phyloP scores from a whole-genome alignment of 1,284 basidiomycete species.

The Austroboletus novae-zelandiae region DNA sequence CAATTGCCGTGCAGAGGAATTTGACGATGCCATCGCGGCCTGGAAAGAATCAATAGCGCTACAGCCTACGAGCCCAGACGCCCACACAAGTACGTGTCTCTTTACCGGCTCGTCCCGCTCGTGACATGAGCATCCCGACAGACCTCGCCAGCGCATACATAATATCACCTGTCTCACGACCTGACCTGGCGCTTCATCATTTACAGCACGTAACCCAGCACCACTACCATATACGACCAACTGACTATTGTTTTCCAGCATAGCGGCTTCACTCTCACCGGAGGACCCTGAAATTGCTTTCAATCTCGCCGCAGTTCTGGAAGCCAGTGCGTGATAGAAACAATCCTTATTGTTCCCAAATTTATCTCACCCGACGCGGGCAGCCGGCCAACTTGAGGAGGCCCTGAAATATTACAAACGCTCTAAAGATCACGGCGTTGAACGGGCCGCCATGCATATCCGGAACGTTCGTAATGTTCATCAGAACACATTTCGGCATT shows the following conservation, averaged over 20 bases:
- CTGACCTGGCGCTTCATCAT: slow-evolving; percentile 89
- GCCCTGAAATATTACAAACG: slow-evolving; percentile 79
- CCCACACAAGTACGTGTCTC: slow-evolving; percentile 80
- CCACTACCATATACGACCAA: slow-evolving; percentile 24
- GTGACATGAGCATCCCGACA: slow-evolving; percentile 38
- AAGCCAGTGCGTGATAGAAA: slow-evolving; percentile 66
- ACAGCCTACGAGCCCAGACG: slow-evolving; percentile 84
- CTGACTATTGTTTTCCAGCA: slow-evolving; percentile 50
- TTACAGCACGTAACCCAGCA: slow-evolving; percentile 57
- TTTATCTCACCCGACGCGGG: slow-evolving; percentile 28
- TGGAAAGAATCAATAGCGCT: slow-evolving; percentile 87
- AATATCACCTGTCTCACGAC: slow-evolving; percentile 79
- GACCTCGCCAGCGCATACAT: slow-evolving; percentile 95
- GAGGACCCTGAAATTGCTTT: slow-evolving; percentile 95
- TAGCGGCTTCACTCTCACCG: slow-evolving; percentile 82
- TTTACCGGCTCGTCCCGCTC: slow-evolving; percentile 13
- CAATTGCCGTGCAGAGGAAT: slow-evolving; percentile 65
- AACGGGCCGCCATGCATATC: slow-evolving; percentile 82
- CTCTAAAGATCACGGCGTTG: slow-evolving; percentile 77
- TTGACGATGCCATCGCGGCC: slow-evolving; percentile 77
- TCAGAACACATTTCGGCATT: slow-evolving; percentile 12
- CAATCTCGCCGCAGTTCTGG: slow-evolving; percentile 88
- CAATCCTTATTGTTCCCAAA: slow-evolving; percentile 32
- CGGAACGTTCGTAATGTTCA: slow-evolving; percentile 60
- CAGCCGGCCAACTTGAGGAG: slow-evolving; percentile 79